Evolutionary conservation across 768 basidiomycete genomes (phyloP).

Genomic region (Xerocomus potaroensis): DNA sequence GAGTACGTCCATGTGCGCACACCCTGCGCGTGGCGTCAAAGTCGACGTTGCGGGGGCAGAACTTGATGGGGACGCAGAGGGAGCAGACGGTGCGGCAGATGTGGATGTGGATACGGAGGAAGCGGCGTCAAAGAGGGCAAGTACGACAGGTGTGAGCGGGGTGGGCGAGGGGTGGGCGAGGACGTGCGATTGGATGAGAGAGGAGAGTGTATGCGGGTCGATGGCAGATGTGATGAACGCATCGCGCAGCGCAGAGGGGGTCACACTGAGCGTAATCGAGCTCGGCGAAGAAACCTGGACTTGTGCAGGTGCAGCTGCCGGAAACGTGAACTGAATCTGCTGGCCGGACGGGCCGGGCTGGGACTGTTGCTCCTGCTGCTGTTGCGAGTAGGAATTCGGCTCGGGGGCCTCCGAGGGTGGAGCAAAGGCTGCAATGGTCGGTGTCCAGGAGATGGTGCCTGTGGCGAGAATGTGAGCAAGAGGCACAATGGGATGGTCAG

Average conservation of each 20-base stretch:
- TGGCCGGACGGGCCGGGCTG: slow-evolving; percentile 29
- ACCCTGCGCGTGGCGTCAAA: slow-evolving; percentile 16
- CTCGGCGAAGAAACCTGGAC: slow-evolving; percentile 12
- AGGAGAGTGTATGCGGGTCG: slow-evolving; percentile 46
- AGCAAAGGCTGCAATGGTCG: slow-evolving; percentile 37
- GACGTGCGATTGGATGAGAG: slow-evolving; percentile 50
- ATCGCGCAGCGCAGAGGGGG: slow-evolving; percentile 27
- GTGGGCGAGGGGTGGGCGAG: slow-evolving; percentile 46
- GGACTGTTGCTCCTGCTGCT: slow-evolving; percentile 20
- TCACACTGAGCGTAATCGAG: slow-evolving; percentile 27
- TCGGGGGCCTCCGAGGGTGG: slow-evolving; percentile 20
- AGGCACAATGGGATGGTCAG: background rate
- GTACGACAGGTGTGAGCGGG: slow-evolving; percentile 46
- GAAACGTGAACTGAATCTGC: slow-evolving; percentile 44
- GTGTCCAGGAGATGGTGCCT: slow-evolving; percentile 35
- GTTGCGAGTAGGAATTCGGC: slow-evolving; percentile 27
- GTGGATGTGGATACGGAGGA: slow-evolving; percentile 23
- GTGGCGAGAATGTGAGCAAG: slow-evolving; percentile 3
- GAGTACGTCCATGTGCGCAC: slow-evolving; percentile 9
- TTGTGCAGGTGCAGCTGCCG: slow-evolving; percentile 43
- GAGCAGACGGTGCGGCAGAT: slow-evolving; percentile 18
- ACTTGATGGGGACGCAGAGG: slow-evolving; percentile 34
- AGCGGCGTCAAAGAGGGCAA: slow-evolving; percentile 53
- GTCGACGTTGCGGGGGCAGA: too few relatives aligned
- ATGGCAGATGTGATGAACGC: slow-evolving; percentile 34